Percentiles rank a stretch among this genome's conserved stretches.
Evolutionary conservation across 2,329 filamentous ascomycete species (phyloP).

Genomic region (Didymella lethalis): DNA sequence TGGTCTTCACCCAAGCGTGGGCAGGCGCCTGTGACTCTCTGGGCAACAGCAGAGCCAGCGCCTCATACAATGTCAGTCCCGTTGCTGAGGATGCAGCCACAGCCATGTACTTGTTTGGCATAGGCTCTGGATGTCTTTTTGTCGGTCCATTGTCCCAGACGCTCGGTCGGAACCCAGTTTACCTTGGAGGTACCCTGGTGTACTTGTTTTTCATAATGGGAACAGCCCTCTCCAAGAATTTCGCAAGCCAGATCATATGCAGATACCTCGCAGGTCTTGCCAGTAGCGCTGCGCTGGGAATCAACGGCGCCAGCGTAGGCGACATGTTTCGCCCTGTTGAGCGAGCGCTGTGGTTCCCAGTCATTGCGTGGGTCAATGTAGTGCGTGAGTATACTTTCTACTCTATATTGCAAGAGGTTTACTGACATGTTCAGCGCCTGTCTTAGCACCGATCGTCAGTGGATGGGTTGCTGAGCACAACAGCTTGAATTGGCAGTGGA

Average conservation of each 20-base stretch:
- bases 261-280: slow-evolving; percentile 17
- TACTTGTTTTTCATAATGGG: slow-evolving; percentile 18
- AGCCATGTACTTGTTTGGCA: slow-evolving; percentile 18
- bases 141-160: slow-evolving; percentile 16
- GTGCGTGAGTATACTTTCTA: slow-evolving; percentile 7
- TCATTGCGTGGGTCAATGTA: slow-evolving; percentile 19
- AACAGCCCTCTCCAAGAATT: slow-evolving; percentile 2
- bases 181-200: slow-evolving; percentile 2
- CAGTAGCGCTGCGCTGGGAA: slow-evolving; percentile 13
- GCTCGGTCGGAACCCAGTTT: slow-evolving; percentile 12
- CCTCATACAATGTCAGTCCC: slow-evolving; percentile 9
- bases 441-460: slow-evolving; percentile 13
- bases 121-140: slow-evolving; percentile 16
- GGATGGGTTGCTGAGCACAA: slow-evolving; percentile 8
- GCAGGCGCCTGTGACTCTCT: slow-evolving; percentile 11
- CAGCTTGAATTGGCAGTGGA: slow-evolving; percentile 14
- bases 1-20: slow-evolving; percentile 17
- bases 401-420: neutral
- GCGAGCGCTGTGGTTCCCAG: slow-evolving; percentile 14
- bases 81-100: slow-evolving; percentile 14
- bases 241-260: slow-evolving; percentile 8
- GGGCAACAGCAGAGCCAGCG: slow-evolving; percentile 11
- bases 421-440: slow-evolving; percentile 13
- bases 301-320: slow-evolving; percentile 17
- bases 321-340: slow-evolving; percentile 16